These are phyloP conservation scores for Phytophthora syringae DNA, from an alignment of 352 stramenopile species.

Conservation along the genomic window DNA sequence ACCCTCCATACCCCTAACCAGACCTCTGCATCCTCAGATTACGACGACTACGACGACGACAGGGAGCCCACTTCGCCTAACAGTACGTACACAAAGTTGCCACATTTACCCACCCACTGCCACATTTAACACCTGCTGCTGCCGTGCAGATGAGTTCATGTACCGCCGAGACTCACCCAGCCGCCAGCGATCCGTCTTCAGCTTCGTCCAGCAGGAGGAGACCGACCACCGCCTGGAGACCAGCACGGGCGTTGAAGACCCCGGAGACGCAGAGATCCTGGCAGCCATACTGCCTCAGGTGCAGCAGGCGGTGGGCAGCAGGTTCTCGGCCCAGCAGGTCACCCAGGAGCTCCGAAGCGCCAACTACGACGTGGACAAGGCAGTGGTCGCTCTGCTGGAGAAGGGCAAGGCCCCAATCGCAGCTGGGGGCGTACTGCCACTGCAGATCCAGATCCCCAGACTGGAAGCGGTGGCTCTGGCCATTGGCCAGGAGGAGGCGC, in stretches of 20 bases:
- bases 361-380: slow-evolving; percentile 86
- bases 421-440: slow-evolving; percentile 46
- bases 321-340: slow-evolving; percentile 68
- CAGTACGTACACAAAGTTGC: slow-evolving; percentile 37
- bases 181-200: slow-evolving; percentile 78
- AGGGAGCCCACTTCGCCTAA: slow-evolving; percentile 65
- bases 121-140: slow-evolving; percentile 3
- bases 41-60: slow-evolving; percentile 79
- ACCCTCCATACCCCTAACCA: not conserved
- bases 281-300: slow-evolving; percentile 66
- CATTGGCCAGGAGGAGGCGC: slow-evolving; percentile 46
- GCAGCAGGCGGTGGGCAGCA: slow-evolving; percentile 51
- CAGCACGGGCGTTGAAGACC: slow-evolving; percentile 33
- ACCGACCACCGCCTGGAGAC: slow-evolving; percentile 9
- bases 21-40: slow-evolving; percentile 42
- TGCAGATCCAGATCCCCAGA: slow-evolving; percentile 71
- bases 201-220: slow-evolving; percentile 71
- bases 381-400: slow-evolving; percentile 76
- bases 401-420: slow-evolving; percentile 57
- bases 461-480: slow-evolving; percentile 65
- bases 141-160: slow-evolving; percentile 73
- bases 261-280: slow-evolving; percentile 59
- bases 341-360: slow-evolving; percentile 64
- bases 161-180: slow-evolving; percentile 85
- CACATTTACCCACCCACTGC: slow-evolving; percentile 18